Conservation (phyloP, 805 yeast species). For the Allodekkera sacchari region DNA sequence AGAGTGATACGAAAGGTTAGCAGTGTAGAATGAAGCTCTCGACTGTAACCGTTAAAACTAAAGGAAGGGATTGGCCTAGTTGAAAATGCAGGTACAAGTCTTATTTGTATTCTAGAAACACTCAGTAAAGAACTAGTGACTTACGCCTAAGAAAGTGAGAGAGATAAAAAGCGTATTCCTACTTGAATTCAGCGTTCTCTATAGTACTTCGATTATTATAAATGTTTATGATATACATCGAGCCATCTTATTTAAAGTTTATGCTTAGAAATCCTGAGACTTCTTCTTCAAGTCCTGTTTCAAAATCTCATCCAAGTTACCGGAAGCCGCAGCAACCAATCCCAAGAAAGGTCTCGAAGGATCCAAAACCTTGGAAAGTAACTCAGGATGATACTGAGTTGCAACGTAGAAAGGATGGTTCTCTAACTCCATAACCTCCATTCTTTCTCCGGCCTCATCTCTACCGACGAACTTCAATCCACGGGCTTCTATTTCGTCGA, state of each 20-base stretch:
- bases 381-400: constrained; percentile 98
- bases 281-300: constrained; percentile 26
- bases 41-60: too few species aligned
- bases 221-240: too few species aligned
- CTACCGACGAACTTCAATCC: constrained; percentile 90
- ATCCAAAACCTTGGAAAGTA: constrained; percentile 89
- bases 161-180: not conserved
- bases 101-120: too few species aligned
- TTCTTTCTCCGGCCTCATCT: constrained; percentile 83
- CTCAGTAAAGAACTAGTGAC: too few species aligned
- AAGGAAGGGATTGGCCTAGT: too few species aligned
- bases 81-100: too few species aligned
- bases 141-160: too few species aligned
- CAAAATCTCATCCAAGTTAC: constrained; percentile 64
- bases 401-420: constrained; percentile 89
- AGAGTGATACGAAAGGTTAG: not conserved
- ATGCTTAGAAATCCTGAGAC: constrained; percentile 22
- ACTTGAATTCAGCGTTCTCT: too few species aligned
- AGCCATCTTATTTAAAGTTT: not conserved
- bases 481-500: constrained; percentile 57
- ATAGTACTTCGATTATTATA: too few species aligned
- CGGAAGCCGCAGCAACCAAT: constrained; percentile 88
- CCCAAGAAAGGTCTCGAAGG: constrained; percentile 97
- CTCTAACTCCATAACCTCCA: constrained; percentile 86
- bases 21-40: too few species aligned